A percentile compares a stretch with the other conserved stretches of the same genome.
Conservation (phyloP, 1,284 basidiomycete species). For the Ganoderma boninense region DNA sequence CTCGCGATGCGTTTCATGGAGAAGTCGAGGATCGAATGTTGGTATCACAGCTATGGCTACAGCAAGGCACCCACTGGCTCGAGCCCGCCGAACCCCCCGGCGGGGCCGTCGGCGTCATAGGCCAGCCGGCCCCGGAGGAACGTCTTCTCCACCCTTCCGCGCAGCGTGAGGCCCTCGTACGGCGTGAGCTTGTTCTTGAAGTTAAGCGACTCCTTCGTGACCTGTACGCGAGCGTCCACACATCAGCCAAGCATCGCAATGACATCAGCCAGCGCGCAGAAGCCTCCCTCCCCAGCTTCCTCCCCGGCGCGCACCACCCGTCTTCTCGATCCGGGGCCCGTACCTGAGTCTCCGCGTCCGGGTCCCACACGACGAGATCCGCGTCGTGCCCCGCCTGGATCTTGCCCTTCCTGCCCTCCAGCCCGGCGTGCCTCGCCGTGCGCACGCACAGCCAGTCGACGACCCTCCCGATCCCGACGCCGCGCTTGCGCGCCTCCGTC, state of each 20-base stretch:
- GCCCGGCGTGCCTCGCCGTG: slow-evolving; percentile 82
- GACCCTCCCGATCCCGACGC: slow-evolving; percentile 66
- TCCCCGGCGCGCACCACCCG: background rate
- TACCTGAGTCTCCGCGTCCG: slow-evolving; percentile 72
- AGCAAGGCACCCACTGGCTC: slow-evolving; percentile 45
- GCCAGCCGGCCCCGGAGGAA: slow-evolving; percentile 78
- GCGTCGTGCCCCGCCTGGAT: slow-evolving; percentile 81
- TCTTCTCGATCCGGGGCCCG: background rate
- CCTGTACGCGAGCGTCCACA: slow-evolving; percentile 49
- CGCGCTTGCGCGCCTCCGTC: slow-evolving; percentile 77
- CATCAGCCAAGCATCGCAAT: background rate
- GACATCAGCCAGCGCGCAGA: background rate
- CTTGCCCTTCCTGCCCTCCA: slow-evolving; percentile 75
- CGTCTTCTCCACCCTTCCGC: slow-evolving; percentile 79
- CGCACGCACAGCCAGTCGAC: slow-evolving; percentile 77
- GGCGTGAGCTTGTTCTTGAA: slow-evolving; percentile 96
- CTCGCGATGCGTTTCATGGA: background rate
- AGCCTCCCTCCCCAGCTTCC: background rate
- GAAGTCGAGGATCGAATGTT: background rate
- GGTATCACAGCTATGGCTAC: background rate
- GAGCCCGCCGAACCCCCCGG: slow-evolving; percentile 44
- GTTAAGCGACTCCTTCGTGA: slow-evolving; percentile 74
- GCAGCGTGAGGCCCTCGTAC: slow-evolving; percentile 78
- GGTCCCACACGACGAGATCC: slow-evolving; percentile 88
- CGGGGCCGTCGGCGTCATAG: slow-evolving; percentile 55